A percentile compares a stretch with the other conserved stretches of the same genome.
Evolutionary conservation across 148 eudicot species (phyloP).

Genomic region (Fagopyrum homotropicum): DNA sequence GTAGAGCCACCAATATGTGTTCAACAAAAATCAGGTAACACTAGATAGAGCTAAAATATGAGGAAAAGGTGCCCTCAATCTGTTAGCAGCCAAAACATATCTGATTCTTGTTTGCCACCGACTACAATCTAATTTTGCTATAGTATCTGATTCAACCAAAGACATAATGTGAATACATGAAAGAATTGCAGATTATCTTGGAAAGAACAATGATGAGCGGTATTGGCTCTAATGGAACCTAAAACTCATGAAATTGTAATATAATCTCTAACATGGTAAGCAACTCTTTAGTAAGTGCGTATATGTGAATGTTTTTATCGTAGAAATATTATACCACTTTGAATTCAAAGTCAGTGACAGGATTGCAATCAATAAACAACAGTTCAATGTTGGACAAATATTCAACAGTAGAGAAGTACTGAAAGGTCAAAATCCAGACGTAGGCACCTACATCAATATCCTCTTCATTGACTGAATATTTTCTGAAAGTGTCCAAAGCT

Average conservation of each 20-base stretch:
- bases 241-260: background rate
- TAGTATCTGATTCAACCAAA: too few relatives aligned
- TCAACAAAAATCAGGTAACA: too few relatives aligned
- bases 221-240: background rate
- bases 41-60: too few relatives aligned
- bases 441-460: slow-evolving; percentile 68
- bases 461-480: slow-evolving; percentile 63
- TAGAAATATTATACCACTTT: background rate
- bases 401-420: background rate
- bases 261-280: background rate
- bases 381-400: background rate
- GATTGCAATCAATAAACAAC: background rate
- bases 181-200: background rate
- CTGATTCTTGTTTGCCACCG: too few relatives aligned
- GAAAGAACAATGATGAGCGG: background rate
- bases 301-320: background rate
- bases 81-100: too few relatives aligned
- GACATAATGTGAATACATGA: background rate
- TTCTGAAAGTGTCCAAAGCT: slow-evolving; percentile 80
- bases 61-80: too few relatives aligned
- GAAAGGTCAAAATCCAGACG: background rate
- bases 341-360: background rate
- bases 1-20: too few relatives aligned
- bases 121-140: too few relatives aligned
- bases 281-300: too few relatives aligned